Conservation (phyloP, 2,329 filamentous ascomycete species). For the Sporothrix euskadiensis region DNA sequence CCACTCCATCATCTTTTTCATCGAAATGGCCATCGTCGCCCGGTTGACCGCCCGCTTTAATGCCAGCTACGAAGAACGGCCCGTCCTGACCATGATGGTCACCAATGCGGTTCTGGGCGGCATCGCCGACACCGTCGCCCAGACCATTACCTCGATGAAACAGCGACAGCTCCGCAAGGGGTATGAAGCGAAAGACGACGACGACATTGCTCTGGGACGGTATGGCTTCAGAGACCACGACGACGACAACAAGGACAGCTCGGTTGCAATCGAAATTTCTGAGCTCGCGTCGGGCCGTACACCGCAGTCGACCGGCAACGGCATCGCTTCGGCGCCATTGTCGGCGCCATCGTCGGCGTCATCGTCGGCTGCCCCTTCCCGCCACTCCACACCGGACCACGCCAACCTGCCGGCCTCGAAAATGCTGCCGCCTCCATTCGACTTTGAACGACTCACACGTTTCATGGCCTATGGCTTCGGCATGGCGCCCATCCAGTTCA, state of each 20-base stretch:
- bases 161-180: constrained; percentile 65
- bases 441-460: constrained; percentile 89
- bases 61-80: constrained; percentile 86
- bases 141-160: constrained; percentile 83
- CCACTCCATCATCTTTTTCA: constrained; percentile 78
- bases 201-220: neutral
- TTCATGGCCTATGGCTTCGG: constrained; percentile 98
- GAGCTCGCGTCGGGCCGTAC: constrained; percentile 59
- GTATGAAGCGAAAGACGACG: constrained; percentile 46
- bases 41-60: constrained; percentile 87
- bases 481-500: constrained; percentile 93
- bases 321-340: neutral
- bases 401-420: constrained; percentile 69
- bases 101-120: constrained; percentile 95
- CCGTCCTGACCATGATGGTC: constrained; percentile 97
- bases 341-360: neutral
- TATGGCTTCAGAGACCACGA: constrained; percentile 45
- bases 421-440: constrained; percentile 75
- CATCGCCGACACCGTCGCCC: constrained; percentile 93
- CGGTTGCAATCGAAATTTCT: constrained; percentile 82
- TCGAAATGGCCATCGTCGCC: constrained; percentile 85
- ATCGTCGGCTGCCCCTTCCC: neutral
- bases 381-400: constrained; percentile 41
- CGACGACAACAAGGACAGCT: constrained; percentile 58
- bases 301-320: neutral